Base-by-base conservation (phyloP, 768 basidiomycete genomes). In the Lentinula raphanica region DNA sequence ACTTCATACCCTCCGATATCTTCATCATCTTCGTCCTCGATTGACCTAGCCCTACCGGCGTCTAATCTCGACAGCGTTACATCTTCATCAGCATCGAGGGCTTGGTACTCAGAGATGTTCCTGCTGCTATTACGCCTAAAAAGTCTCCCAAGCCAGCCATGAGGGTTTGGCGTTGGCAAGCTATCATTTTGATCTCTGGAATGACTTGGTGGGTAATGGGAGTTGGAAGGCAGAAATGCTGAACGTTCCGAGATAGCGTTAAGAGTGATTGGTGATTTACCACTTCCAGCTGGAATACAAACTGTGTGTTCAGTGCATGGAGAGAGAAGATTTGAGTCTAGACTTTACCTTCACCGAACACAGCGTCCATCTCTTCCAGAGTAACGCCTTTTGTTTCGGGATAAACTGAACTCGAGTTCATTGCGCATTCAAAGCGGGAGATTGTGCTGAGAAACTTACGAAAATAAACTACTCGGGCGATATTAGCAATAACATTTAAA, bases 341-440 rank as follows among this genome's bases (percentile, higher is more conserved):
- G n/a, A 62, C 70, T 27, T 19, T 54, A 86, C 88, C 88, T 84
- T 94, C 92, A 48, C 92, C 88, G 70, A 94, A 95, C 17, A 94
- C 85, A 27, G 80, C 84, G 66, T 94, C 93, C 86, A 95, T 92
- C 68, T 94, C 92, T 72, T 95, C 93, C 58, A 94, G 72, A 1
- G 92, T 87, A 6, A 93, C 84, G 2, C 92, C 90, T 73, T 84
- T 93, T 11, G 91, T 92, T 71, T 93, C 90, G 1, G 91, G 92
- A 67, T 92, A 91, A 62, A 91, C 90, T 92, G 59, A 50, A 6
- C 3, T 15, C 15, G 12, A 11, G n/a, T 12, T 29, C 36, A 23
- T 15, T 25, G 32, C 17, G 11, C 15, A 13, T 29, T 23, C n/a
- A 46, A 25, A 21, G 2, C 7, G 25, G 17, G 27, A 23, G 1